Conservation (phyloP, 2,329 filamentous ascomycete genomes). For the Penicillium nordicum region DNA sequence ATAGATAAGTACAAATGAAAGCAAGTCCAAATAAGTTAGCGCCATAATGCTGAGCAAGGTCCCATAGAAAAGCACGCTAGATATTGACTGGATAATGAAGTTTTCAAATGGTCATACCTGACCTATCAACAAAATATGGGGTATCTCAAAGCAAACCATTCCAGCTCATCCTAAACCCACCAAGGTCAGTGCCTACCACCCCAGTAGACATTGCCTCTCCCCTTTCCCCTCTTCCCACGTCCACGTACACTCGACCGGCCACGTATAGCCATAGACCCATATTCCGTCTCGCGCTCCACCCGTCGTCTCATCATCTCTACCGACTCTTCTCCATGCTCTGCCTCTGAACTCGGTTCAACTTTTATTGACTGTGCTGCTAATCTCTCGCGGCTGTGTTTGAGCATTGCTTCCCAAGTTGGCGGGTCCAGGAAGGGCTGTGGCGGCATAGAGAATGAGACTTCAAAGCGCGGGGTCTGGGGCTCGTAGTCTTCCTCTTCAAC, state of each 20-base stretch:
- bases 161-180: not conserved
- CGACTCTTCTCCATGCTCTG: slow-evolving; percentile 5
- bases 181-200: slow-evolving; percentile 3
- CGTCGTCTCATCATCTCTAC: slow-evolving; percentile 18
- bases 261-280: slow-evolving; percentile 34
- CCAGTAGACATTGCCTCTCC: slow-evolving; percentile 13
- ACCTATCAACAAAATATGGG: not conserved
- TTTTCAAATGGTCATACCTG: not conserved
- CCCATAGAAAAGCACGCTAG: not conserved
- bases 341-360: not conserved
- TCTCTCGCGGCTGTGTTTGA: slow-evolving; percentile 18
- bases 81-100: not conserved
- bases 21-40: not conserved
- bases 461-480: slow-evolving; percentile 15
- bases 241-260: slow-evolving; percentile 24
- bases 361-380: slow-evolving; percentile 3
- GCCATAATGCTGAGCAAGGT: not conserved
- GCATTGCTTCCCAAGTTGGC: slow-evolving; percentile 30
- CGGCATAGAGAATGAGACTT: slow-evolving; percentile 33
- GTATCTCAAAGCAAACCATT: not conserved
- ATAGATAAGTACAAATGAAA: not conserved
- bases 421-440: slow-evolving; percentile 43
- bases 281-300: slow-evolving; percentile 28
- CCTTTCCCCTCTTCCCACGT: slow-evolving; percentile 17
- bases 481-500: not conserved